A percentile compares a stretch with the other conserved stretches of the same genome.
These are phyloP conservation scores for Chrysanthemum makinoi DNA, from an alignment of 129 eudicot species.

Conservation along the genomic window DNA sequence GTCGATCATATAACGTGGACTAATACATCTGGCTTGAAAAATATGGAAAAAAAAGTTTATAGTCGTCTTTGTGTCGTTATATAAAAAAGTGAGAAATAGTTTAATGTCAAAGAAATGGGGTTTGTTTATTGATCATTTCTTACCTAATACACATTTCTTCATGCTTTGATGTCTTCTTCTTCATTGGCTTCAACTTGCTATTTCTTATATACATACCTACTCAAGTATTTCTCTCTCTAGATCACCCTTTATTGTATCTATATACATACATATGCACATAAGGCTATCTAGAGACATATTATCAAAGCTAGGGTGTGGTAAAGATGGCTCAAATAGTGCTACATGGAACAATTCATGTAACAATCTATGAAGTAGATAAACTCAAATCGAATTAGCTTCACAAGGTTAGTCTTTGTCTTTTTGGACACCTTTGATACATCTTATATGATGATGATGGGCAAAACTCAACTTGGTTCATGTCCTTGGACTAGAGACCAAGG, in stretches of 20 bases:
- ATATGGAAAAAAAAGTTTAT: background rate
- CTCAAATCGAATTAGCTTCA: constrained; percentile 53
- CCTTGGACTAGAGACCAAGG: no score
- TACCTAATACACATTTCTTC: constrained; percentile 28
- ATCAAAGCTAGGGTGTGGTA: constrained; percentile 10
- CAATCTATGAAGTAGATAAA: constrained; percentile 71
- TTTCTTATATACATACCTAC: background rate
- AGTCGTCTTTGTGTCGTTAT: no score
- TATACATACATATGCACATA: no score
- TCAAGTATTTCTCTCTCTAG: background rate
- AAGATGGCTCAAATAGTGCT: constrained; percentile 71
- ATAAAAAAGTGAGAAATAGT: background rate
- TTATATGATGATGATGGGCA: no score
- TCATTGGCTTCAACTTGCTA: constrained; percentile 23
- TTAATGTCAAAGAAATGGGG: constrained; percentile 20
- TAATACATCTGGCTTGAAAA: background rate
- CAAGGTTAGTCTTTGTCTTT: constrained; percentile 40
- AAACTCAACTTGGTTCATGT: background rate
- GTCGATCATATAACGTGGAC: background rate
- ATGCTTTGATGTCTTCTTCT: background rate
- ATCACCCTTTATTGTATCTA: accelerated
- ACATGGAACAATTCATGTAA: constrained; percentile 79
- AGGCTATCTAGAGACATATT: no score
- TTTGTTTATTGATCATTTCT: constrained; percentile 10
- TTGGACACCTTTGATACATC: no score